A percentile compares a stretch with the other conserved stretches of the same genome.
These are phyloP conservation scores for Claviceps sp. DNA, from an alignment of 2,329 filamentous ascomycete species.

Conservation along the genomic window DNA sequence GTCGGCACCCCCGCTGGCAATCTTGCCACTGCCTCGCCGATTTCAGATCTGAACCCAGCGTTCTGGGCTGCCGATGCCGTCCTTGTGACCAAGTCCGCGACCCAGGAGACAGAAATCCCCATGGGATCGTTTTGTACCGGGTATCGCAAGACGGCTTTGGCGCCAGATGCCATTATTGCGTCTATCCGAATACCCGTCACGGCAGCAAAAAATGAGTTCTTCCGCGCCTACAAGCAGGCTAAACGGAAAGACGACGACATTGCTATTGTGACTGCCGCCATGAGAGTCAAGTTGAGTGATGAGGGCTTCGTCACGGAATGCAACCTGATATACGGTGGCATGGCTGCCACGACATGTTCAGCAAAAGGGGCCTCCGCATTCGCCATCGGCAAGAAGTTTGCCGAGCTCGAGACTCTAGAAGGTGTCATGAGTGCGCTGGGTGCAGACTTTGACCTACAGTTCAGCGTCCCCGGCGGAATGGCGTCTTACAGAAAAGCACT, in stretches of 20 bases:
- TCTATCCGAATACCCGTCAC: conserved; percentile 76
- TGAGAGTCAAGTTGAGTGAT: conserved; percentile 60
- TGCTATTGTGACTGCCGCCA: conserved; percentile 83
- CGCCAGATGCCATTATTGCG: conserved; percentile 70
- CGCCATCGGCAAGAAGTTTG: conserved; percentile 64
- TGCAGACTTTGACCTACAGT: conserved; percentile 74
- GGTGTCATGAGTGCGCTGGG: conserved; percentile 84
- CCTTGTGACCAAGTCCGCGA: conserved; percentile 65
- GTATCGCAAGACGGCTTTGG: conserved; percentile 73
- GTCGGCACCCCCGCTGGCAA: conserved; percentile 96
- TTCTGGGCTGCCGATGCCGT: conserved; percentile 78
- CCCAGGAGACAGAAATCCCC: conserved; percentile 67
- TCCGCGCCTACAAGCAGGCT: conserved; percentile 87
- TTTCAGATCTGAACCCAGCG: conserved; percentile 90
- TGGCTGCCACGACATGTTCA: conserved; percentile 84
- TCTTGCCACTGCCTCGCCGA: conserved; percentile 84
- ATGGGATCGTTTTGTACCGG: conserved; percentile 89
- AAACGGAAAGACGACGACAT: conserved; percentile 98
- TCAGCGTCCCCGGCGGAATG: conserved; percentile 93
- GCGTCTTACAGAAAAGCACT: conserved; percentile 87
- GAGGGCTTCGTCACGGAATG: conserved; percentile 57
- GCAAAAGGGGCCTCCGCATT: conserved; percentile 67
- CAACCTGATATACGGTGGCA: conserved; percentile 82
- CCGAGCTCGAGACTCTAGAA: conserved; percentile 72
- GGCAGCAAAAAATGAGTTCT: conserved; percentile 62